Evolutionary conservation across 75 land plant species (phyloP).

Genomic region (Picea glauca): DNA sequence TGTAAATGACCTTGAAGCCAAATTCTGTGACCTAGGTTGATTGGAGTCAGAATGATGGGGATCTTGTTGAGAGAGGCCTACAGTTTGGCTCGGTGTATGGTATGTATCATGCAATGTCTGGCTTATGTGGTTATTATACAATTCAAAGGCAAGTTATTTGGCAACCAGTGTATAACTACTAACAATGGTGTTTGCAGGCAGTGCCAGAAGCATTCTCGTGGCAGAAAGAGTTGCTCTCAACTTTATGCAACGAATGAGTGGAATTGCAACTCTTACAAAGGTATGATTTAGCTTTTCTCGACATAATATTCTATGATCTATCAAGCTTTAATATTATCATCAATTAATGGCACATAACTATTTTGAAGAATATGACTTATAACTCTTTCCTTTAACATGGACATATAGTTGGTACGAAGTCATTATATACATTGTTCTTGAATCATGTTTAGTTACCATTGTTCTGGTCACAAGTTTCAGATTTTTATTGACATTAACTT

Average conservation of each 20-base stretch:
- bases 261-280: slow-evolving; percentile 94
- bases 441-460: not conserved
- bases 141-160: not conserved
- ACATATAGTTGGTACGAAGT: slow-evolving; percentile 4
- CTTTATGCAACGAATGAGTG: slow-evolving; percentile 99
- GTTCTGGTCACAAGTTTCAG: slow-evolving; percentile 1
- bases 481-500: not conserved
- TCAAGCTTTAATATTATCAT: not conserved
- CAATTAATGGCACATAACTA: not conserved
- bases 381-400: not conserved
- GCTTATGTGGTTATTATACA: slow-evolving; percentile 1
- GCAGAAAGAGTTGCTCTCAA: slow-evolving; percentile 96
- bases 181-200: slow-evolving; percentile 40
- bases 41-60: slow-evolving; percentile 83
- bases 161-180: not conserved
- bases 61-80: slow-evolving; percentile 57
- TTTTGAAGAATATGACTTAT: not conserved
- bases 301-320: not conserved
- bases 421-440: not conserved
- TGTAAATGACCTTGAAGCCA: not conserved
- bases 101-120: slow-evolving; percentile 15
- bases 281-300: slow-evolving; percentile 15
- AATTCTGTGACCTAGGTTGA: slow-evolving; percentile 49
- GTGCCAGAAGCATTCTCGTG: slow-evolving; percentile 76
- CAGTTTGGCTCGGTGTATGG: slow-evolving; percentile 86